Evolutionary conservation across 805 yeast genomes (phyloP).

Genomic region (Candida insectalens): DNA sequence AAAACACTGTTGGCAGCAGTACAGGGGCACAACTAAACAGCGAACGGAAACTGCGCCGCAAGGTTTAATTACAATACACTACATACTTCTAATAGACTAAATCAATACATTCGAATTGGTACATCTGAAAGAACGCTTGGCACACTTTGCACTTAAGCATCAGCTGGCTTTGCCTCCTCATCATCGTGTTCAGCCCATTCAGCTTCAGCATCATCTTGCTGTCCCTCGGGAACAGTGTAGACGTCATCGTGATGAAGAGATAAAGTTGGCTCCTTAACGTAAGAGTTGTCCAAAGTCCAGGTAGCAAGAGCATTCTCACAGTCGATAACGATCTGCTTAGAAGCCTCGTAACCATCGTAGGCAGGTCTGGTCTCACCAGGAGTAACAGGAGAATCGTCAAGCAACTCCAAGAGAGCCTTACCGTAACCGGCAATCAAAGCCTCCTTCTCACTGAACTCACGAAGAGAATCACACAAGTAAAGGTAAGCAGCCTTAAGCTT

Average conservation of each 20-base stretch:
- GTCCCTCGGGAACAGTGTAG: slow-evolving; percentile 56
- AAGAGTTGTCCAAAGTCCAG: slow-evolving; percentile 96
- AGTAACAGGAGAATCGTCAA: slow-evolving; percentile 95
- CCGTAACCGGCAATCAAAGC: slow-evolving; percentile 99
- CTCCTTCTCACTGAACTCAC: slow-evolving; percentile 92
- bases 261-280: slow-evolving; percentile 73
- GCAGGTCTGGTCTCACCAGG: slow-evolving; percentile 99
- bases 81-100: too few relatives aligned
- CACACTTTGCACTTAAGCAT: too few relatives aligned
- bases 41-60: too few relatives aligned
- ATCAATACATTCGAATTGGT: too few relatives aligned
- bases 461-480: slow-evolving; percentile 91
- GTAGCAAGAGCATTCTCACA: slow-evolving; percentile 92
- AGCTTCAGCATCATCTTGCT: slow-evolving; percentile 22
- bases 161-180: neutral
- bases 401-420: slow-evolving; percentile 89
- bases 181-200: slow-evolving; percentile 9
- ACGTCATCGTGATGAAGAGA: slow-evolving; percentile 46
- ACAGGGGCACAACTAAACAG: too few relatives aligned
- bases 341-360: slow-evolving; percentile 96
- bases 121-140: too few relatives aligned
- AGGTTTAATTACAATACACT: too few relatives aligned
- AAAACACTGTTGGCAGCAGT: too few relatives aligned
- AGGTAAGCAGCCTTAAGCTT: slow-evolving; percentile 94
- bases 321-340: slow-evolving; percentile 95